Conservation (phyloP, 345 rosid genomes). For the Erysimum cheiranthoides region DNA sequence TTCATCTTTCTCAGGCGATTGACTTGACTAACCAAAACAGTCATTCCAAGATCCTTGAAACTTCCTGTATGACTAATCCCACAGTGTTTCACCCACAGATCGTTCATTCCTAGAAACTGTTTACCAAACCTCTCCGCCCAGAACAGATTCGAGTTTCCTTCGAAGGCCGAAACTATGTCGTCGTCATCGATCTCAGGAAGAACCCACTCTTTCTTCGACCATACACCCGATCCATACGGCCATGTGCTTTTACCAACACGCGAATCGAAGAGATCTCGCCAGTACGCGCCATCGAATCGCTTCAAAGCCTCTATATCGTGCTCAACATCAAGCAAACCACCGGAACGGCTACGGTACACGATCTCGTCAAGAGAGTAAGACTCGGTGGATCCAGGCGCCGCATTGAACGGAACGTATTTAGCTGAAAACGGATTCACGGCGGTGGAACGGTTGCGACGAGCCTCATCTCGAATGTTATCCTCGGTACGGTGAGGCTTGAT, state of each 20-base stretch:
- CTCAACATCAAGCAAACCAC: constrained; percentile 79
- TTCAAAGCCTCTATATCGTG: constrained; percentile 80
- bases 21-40: constrained; percentile 91
- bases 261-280: constrained; percentile 84
- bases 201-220: constrained; percentile 96
- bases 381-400: constrained; percentile 58
- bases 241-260: constrained; percentile 82
- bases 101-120: constrained; percentile 74
- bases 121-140: constrained; percentile 95
- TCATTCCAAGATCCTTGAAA: constrained; percentile 93
- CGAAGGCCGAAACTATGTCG: constrained; percentile 88
- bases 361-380: constrained; percentile 86
- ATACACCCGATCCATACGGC: constrained; percentile 92
- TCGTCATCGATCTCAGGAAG: constrained; percentile 81
- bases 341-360: constrained; percentile 83
- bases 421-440: constrained; percentile 61
- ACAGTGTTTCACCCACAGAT: constrained; percentile 94
- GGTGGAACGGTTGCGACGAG: constrained; percentile 61
- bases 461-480: constrained; percentile 70
- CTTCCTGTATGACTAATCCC: constrained; percentile 95
- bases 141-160: constrained; percentile 87
- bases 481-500: constrained; percentile 51
- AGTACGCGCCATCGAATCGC: constrained; percentile 71
- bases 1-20: constrained; percentile 77
- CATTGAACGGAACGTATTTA: constrained; percentile 77